Conservation (phyloP, 306 rosid genomes). For the Quercus mongolica region DNA sequence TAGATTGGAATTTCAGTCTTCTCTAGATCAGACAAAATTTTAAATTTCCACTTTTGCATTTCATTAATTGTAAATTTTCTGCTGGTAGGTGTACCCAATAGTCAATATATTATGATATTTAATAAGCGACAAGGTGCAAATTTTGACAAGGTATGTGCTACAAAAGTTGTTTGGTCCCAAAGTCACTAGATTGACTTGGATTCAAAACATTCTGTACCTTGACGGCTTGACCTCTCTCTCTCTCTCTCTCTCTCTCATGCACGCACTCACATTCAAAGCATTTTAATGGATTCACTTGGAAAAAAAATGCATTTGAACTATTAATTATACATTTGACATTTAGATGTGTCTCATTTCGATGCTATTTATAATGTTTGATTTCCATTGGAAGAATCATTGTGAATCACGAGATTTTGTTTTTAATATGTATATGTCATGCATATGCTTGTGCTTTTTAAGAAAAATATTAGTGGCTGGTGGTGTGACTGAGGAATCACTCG, state of each 20-base stretch:
- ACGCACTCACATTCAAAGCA: neutral
- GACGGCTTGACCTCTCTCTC: slow-evolving; percentile 46
- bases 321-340: neutral
- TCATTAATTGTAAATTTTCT: neutral
- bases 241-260: slow-evolving; percentile 7
- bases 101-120: slow-evolving; percentile 10
- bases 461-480: no score
- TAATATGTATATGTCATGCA: no score
- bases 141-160: slow-evolving; percentile 70
- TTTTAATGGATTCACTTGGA: neutral
- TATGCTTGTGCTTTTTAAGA: no score
- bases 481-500: no score
- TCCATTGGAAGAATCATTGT: neutral
- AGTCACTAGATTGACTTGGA: slow-evolving; percentile 47
- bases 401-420: neutral
- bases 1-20: neutral
- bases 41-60: neutral
- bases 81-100: neutral
- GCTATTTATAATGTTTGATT: neutral
- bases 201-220: slow-evolving; percentile 45
- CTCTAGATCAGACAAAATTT: neutral
- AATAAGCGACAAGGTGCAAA: slow-evolving; percentile 33
- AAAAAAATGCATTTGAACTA: neutral
- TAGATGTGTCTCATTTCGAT: neutral
- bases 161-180: slow-evolving; percentile 77